Evolutionary conservation across 768 basidiomycete genomes (phyloP), one percentile per base, ranked within the genome.

Genomic region (Dentipellis sp.): DNA sequence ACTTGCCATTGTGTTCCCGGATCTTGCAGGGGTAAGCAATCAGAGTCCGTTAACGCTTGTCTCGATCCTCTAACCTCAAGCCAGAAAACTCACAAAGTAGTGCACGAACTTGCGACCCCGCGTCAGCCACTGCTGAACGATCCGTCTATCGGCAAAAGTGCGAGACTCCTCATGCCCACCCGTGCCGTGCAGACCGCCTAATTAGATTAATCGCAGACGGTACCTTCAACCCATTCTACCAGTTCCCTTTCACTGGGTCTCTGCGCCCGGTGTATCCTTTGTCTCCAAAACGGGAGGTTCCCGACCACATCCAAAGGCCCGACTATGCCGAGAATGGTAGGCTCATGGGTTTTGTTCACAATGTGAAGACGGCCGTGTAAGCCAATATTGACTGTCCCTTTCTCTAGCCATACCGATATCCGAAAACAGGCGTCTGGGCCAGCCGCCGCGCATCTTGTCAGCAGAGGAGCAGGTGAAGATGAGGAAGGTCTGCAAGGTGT

Each of bases 181-280:
- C 7, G 4, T n/a, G 29, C 29, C 47, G 23, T 35, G 46, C 34
- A 6, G 59, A 10, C 19, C 39, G 16, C n/a, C 36, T 50, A 39
- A 19, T 51, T 29, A 29, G 29, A 29, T 54, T 29, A 17, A 55
- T 34, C 62, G n/a, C 64, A 90, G 90, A 88, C 68, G 83, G 84
- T 59, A 82, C 83, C 21, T 90, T 82, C 68, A 86, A 92, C 63
- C 90, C 91, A 0, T 90, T 91, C 73, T 79, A 82, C 7, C 80
- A 74, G 64, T 91, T 80, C 70, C 63, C 70, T n/a, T 97, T 80
- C 71, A 88, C 93, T 16, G 94, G 94, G 35, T 61, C 81, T 0
- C 55, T 95, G 56, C 80, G 87, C 60, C 93, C 94, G 1, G 76
- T 81, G 38, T 97, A 97, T 71, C 94, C 94, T n/a, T 76, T 97